These are phyloP conservation scores for Triangularia setosa DNA, from an alignment of 2,329 filamentous ascomycete species.

Conservation along the genomic window DNA sequence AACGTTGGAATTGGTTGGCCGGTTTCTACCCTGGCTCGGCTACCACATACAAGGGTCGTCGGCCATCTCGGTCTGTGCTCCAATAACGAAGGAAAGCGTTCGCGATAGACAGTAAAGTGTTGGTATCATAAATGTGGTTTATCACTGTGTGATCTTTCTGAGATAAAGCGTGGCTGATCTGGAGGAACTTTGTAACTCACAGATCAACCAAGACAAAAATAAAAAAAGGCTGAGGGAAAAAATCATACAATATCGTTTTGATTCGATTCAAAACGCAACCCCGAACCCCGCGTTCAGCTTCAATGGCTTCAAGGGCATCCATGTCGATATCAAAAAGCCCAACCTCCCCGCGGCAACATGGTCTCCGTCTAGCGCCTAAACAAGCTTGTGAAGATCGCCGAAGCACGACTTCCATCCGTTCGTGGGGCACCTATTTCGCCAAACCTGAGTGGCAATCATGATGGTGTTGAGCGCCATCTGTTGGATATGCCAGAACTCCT, in stretches of 20 bases:
- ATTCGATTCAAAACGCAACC: neutral
- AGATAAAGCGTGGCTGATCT: neutral
- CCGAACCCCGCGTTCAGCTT: neutral
- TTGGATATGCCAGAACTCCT: too few relatives aligned
- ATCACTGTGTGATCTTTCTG: neutral
- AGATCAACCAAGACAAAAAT: neutral
- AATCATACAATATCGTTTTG: neutral
- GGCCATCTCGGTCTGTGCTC: neutral
- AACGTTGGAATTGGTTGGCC: conserved; percentile 18
- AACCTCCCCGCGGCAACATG: neutral
- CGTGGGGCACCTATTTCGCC: neutral
- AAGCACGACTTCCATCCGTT: neutral
- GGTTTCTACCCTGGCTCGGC: neutral
- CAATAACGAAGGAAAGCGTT: neutral
- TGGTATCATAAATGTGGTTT: neutral
- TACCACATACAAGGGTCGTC: neutral
- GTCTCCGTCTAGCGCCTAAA: neutral
- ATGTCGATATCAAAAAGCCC: neutral
- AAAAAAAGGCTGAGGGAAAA: neutral
- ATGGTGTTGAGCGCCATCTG: too few relatives aligned
- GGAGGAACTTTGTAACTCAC: too few relatives aligned
- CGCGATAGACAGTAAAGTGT: too few relatives aligned
- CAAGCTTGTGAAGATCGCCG: neutral
- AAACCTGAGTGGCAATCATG: too few relatives aligned
- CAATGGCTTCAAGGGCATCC: neutral